These are phyloP conservation scores for Mercurialis annua DNA, from an alignment of 345 rosid species.

Conservation along the genomic window DNA sequence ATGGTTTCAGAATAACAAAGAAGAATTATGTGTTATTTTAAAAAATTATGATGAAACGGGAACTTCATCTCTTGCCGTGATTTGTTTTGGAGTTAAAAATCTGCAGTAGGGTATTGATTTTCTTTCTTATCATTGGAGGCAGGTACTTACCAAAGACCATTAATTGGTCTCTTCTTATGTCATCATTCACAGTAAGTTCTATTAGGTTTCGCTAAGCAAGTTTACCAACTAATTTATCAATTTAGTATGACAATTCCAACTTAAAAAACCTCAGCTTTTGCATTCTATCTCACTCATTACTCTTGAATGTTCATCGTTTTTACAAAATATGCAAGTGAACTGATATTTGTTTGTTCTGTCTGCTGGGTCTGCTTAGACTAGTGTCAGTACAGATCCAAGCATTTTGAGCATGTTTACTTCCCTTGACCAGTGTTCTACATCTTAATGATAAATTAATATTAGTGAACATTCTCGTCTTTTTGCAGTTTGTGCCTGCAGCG, in stretches of 20 bases:
- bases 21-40: not conserved
- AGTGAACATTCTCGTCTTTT: slow-evolving; percentile 18
- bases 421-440: not conserved
- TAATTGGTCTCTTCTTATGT: slow-evolving; percentile 77
- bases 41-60: not conserved
- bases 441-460: not conserved
- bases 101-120: slow-evolving; percentile 11
- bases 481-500: slow-evolving; percentile 70
- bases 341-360: not conserved
- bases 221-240: slow-evolving; percentile 1
- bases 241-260: not conserved
- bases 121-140: slow-evolving; percentile 21
- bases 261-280: not conserved
- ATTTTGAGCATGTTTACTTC: not conserved
- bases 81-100: not conserved
- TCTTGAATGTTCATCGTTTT: not conserved
- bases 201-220: not conserved
- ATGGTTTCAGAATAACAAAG: slow-evolving; percentile 16
- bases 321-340: not conserved
- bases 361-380: slow-evolving; percentile 1
- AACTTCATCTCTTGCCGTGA: not conserved
- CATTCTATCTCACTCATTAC: not conserved
- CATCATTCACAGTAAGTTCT: slow-evolving; percentile 65
- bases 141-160: slow-evolving; percentile 61
- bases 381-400: not conserved